Evolutionary conservation across 352 stramenopile species (phyloP), one percentile per base, ranked within the genome.

Genomic region (Phytophthora parvispora): DNA sequence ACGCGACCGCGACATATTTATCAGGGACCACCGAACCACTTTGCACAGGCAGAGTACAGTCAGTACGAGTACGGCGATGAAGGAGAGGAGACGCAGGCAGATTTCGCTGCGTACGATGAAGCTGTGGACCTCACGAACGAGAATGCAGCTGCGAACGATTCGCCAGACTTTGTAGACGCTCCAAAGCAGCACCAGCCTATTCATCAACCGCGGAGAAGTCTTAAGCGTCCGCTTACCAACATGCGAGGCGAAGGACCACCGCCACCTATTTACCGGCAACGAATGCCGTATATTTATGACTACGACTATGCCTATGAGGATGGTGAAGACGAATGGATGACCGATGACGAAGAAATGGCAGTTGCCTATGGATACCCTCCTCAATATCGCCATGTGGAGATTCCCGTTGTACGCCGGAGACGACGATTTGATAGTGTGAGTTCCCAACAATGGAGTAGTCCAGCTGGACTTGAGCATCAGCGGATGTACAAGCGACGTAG

Each of bases 211-310:
- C 53, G 65, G n/a, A 60, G 60, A 60, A 67, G 49, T 31, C 38
- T 67, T 1, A 78, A 81, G 32, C 74, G 74, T 9, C 69, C 69
- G 8, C 53, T 76, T 32, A 64, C 57, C 20, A 75, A 52, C 6
- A 51, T 70, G 52, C 62, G 57, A 69, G 57, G 27, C 8, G 60
- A 77, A 43, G 47, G 47, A 13, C 22, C 38, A 12, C 69, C 64
- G 22, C 60, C 73, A 48, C 27, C 54, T 60, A 70, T 78, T 73
- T 81, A 76, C 45, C 61, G 69, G 51, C 65, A 69, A 43, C 61
- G 65, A 57, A 54, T 63, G 51, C 74, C 74, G 12, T 73, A 69
- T 73, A 75, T 75, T 69, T 75, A 73, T 81, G 73, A 80, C 20
- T 75, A 73, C 79, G 73, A 80, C 20, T 78, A 76, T 59, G 40